These are phyloP conservation scores for Beauveria sp. DNA, from an alignment of 2,329 filamentous ascomycete genomes.

Conservation along the genomic window DNA sequence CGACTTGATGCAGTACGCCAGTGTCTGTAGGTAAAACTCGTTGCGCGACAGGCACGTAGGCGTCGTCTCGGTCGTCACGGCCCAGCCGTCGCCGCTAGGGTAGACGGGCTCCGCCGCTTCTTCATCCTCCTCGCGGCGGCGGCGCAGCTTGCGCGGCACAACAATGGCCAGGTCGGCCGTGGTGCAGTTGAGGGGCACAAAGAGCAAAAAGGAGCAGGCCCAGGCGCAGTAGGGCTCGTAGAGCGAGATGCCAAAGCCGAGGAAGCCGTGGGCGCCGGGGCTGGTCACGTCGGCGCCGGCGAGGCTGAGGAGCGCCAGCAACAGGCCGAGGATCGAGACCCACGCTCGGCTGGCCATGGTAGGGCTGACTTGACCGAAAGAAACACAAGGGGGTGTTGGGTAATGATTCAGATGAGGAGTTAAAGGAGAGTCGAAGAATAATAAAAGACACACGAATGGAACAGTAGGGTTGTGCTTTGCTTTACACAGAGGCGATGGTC, in stretches of 20 bases:
- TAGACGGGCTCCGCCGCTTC: slow-evolving; percentile 1
- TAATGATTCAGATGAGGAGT: not conserved
- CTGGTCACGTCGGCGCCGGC: not conserved
- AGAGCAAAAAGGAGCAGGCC: slow-evolving; percentile 18
- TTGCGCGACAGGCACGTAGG: slow-evolving; percentile 14
- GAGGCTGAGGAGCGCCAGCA: not conserved
- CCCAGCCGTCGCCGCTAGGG: slow-evolving; percentile 14
- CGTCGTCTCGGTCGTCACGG: slow-evolving; percentile 10
- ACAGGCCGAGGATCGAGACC: not conserved
- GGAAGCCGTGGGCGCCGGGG: slow-evolving; percentile 11
- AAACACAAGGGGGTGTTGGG: too few species aligned
- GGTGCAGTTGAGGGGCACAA: slow-evolving; percentile 19
- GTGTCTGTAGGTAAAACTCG: slow-evolving; percentile 13
- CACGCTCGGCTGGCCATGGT: not conserved
- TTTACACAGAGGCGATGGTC: not conserved
- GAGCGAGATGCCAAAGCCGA: slow-evolving; percentile 17
- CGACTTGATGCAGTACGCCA: slow-evolving; percentile 15
- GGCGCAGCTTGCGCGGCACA: not conserved
- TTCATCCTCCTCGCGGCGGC: not conserved
- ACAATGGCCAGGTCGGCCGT: slow-evolving; percentile 4
- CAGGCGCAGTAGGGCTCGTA: slow-evolving; percentile 24
- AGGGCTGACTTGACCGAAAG: not conserved
- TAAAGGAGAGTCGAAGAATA: not conserved
- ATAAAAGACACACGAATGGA: not conserved
- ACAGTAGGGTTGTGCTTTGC: not conserved